A percentile compares a stretch with the other conserved stretches of the same genome.
These are phyloP conservation scores for Clarkia xantiana DNA, from an alignment of 345 rosid genomes.

Conservation along the genomic window DNA sequence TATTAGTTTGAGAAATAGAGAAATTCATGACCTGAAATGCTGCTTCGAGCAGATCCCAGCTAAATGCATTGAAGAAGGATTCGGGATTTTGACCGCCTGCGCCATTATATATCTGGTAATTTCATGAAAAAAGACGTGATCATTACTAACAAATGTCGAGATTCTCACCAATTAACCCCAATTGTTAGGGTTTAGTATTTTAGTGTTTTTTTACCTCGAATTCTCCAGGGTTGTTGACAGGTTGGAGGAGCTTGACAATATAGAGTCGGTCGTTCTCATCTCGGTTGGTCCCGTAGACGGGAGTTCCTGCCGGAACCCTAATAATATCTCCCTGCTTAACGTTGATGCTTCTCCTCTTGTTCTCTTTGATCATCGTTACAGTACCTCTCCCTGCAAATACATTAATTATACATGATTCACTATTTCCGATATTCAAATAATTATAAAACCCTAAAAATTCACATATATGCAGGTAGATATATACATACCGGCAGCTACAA, in stretches of 20 bases:
- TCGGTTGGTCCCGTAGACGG: constrained; percentile 22
- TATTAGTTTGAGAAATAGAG: background rate
- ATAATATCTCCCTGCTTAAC: constrained; percentile 25
- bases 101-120: constrained; percentile 13
- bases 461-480: background rate
- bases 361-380: constrained; percentile 14
- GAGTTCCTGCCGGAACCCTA: constrained; percentile 21
- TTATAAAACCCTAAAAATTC: background rate
- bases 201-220: too few relatives aligned
- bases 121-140: background rate
- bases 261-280: constrained; percentile 22
- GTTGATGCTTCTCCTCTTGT: constrained; percentile 19
- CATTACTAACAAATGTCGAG: background rate
- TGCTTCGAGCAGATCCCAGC: constrained; percentile 38
- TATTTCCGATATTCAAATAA: too few relatives aligned
- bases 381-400: constrained; percentile 27
- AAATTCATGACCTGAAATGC: constrained; percentile 20
- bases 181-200: background rate
- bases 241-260: constrained; percentile 17
- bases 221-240: constrained; percentile 27
- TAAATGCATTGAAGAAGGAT: constrained; percentile 26
- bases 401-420: background rate
- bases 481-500: constrained; percentile 20
- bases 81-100: constrained; percentile 24
- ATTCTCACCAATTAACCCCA: background rate